phyloP scores from a whole-genome alignment of 2,329 filamentous ascomycete species.

The Clarireedia monteithiana region DNA sequence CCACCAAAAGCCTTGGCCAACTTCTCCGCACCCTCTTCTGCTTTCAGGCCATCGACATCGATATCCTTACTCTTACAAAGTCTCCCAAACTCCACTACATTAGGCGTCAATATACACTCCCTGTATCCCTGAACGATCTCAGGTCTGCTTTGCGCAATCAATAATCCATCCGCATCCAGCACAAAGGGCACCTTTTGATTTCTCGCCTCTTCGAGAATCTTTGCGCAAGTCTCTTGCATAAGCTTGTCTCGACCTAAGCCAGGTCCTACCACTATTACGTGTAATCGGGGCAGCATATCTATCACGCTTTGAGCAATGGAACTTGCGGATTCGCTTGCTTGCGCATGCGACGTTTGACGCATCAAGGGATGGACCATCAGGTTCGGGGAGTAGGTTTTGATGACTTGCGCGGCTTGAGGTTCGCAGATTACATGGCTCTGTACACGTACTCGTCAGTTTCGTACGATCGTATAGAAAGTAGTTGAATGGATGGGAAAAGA shows the following conservation, averaged over 20 bases:
- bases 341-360: conserved; percentile 59
- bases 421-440: conserved; percentile 95
- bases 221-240: conserved; percentile 80
- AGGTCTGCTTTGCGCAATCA: conserved; percentile 67
- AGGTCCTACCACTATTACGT: conserved; percentile 88
- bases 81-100: conserved; percentile 85
- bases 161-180: conserved; percentile 83
- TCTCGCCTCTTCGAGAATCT: conserved; percentile 71
- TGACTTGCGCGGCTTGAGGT: conserved; percentile 74
- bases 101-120: conserved; percentile 85
- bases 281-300: conserved; percentile 75
- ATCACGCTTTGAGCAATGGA: conserved; percentile 62
- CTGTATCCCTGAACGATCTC: conserved; percentile 72
- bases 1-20: conserved; percentile 73
- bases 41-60: conserved; percentile 40
- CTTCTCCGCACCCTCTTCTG: conserved; percentile 44
- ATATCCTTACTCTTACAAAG: conserved; percentile 70
- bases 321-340: conserved; percentile 46
- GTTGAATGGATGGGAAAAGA: not conserved
- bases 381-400: conserved; percentile 97
- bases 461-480: not conserved
- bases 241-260: conserved; percentile 82
- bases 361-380: conserved; percentile 98
- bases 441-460: not conserved
- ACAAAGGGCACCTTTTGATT: conserved; percentile 70